Percentiles rank a stretch among this genome's conserved stretches.
Conservation (phyloP, 2,329 filamentous ascomycete species). For the Zymoseptoria tritici region DNA sequence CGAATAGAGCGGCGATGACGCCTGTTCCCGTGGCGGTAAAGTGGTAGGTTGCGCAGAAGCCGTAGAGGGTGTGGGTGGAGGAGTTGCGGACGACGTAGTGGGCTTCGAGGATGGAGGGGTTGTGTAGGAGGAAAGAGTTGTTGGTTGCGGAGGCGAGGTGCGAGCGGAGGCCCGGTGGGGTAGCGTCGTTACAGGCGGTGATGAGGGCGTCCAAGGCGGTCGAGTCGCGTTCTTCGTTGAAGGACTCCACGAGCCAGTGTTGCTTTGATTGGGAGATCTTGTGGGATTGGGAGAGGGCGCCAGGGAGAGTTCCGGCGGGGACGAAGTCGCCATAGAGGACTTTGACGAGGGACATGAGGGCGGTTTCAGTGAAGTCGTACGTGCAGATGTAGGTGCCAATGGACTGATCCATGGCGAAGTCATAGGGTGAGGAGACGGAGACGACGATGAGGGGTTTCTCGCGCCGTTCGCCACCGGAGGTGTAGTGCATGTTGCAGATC, state of each 20-base stretch:
- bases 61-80: slow-evolving; percentile 82
- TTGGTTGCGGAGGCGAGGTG: slow-evolving; percentile 63
- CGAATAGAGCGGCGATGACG: slow-evolving; percentile 77
- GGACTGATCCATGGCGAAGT: slow-evolving; percentile 86
- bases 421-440: slow-evolving; percentile 89
- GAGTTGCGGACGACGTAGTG: slow-evolving; percentile 93
- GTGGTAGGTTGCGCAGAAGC: slow-evolving; percentile 85
- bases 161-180: slow-evolving; percentile 58
- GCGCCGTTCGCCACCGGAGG: slow-evolving; percentile 60
- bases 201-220: slow-evolving; percentile 69
- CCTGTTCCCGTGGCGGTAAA: slow-evolving; percentile 62
- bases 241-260: slow-evolving; percentile 89
- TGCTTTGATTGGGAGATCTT: slow-evolving; percentile 84
- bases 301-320: slow-evolving; percentile 50
- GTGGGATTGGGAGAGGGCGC: slow-evolving; percentile 78
- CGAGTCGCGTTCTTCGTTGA: slow-evolving; percentile 70
- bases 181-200: slow-evolving; percentile 58
- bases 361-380: slow-evolving; percentile 92
- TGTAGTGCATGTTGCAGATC: slow-evolving; percentile 77
- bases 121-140: slow-evolving; percentile 67
- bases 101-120: slow-evolving; percentile 63
- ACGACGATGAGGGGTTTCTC: slow-evolving; percentile 86
- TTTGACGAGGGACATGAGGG: slow-evolving; percentile 74
- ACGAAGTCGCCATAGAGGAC: slow-evolving; percentile 70
- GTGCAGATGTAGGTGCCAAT: slow-evolving; percentile 93